Base-by-base conservation (phyloP, 352 stramenopile genomes). In the Globisporangium middletonii region DNA sequence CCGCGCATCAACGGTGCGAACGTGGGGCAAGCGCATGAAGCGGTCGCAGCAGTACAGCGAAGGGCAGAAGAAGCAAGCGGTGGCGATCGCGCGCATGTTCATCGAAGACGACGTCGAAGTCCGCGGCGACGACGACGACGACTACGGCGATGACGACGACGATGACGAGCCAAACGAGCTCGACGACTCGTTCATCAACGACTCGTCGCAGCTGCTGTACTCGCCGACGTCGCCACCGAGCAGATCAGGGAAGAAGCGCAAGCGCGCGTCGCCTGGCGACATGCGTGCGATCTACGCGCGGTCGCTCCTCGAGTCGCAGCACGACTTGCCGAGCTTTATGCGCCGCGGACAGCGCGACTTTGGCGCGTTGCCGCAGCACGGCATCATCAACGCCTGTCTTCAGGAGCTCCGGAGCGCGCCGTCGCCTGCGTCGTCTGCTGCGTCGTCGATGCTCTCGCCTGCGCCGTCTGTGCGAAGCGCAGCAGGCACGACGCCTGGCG, bases 151-250 rank as follows among this genome's bases (percentile, higher is more conserved):
- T 15, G 76, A 90, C 33, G 65, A 79, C 59, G 69, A 75, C 23
- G 60, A 67, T 51, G 58, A 62, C 28, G 67, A 63, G 9, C 50
- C 50, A 3, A 64, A 86, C 48, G 74, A 68, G 18, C 60, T 70
- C 2, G 80, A 91, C 48, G 64, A 81, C 28, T 88, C 80, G 33
- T 93, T 93, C 43, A 93, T 93, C 52, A 84, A 93, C 52, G 74
- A 93, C 69, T 89, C 80, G 1, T 91, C 83, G 3, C 83, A 93
- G 59, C 56, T 92, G 38, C 46, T 89, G n/a, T 92, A 88, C 61
- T 91, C 83, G 7, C 80, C 67, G 11, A 42, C 46, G 8, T 53
- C 53, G 26, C 59, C 52, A 11, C 33, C 33, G 4, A 38, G 33
- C 12, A 9, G 33, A 38, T 9, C 33, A 13, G 33, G 51, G 7